Base-by-base conservation (phyloP, 257 asterid genomes). In the Petunia axillaris region DNA sequence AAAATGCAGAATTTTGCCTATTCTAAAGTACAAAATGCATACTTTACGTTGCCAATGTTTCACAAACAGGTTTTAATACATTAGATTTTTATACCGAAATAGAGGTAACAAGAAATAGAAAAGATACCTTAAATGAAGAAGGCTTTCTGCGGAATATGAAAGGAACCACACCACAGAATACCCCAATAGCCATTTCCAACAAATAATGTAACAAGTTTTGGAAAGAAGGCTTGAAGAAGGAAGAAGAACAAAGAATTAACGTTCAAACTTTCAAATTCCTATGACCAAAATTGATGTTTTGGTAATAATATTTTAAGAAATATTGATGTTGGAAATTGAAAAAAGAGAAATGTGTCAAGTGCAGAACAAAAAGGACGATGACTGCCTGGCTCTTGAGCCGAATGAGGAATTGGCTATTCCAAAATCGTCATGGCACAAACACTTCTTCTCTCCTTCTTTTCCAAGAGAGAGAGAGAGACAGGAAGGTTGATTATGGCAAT, bases 401-500 rank as follows among this genome's bases (percentile, higher is more conserved):
- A 70, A 16, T 16, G 41, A 70, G 58, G 59, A 46, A 71, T 48
- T 50, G 44, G 77, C 75, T 41, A 80, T 52, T 8, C 16, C 60
- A 59, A 60, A 59, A 64, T 66, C 15, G 9, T 14, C 62, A 48
- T 37, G 38, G 60, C 5, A 68, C 43, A 68, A 68, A 79, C 36
- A 82, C 67, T 87, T 88, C 88, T 81, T 85, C 91, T 84, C 94
- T 88, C 89, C 78, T 41, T 85, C 81, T 83, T 80, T 83, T 82
- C 85, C 90, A 84, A 70, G 83, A 81, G 83, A 75, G 40, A 85
- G 46, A 78, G 52, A 87, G 82, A 85, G 86, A 86, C 25, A 85
- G 25, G 77, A 80, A 85, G 83, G 90, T 84, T 87, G 87, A 80
- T 76, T 82, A 41, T 57, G 75, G 44, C 10, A 58, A 70, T 48